Base-by-base conservation (phyloP, 495 filamentous ascomycete genomes). In the Hyaloscypha variabilis region DNA sequence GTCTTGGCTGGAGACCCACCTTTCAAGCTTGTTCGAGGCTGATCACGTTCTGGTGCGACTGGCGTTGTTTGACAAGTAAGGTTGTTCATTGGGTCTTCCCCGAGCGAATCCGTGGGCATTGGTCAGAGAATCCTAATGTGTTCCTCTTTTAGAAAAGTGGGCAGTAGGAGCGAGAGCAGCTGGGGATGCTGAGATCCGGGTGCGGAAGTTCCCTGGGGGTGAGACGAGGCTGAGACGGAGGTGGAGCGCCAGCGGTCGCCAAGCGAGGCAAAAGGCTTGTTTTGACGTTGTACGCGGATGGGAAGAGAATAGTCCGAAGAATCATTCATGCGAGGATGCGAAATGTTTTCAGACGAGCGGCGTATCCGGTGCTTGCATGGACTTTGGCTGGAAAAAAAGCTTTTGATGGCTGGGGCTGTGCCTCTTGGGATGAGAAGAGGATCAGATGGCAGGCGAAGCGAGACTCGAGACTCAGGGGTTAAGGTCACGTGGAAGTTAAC, bases 151-250 rank as follows among this genome's bases (percentile, higher is more conserved):
- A 25, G 24, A 30, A 50, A 11, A 8, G 25, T 25, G 25, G 25
- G 39, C 3, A 1, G 39, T 13, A 51, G 39, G 11, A 28, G 8
- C n/a, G n/a, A n/a, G 17, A 28, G 13, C 19, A 57, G 23, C 34
- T 26, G 25, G 23, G 30, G n/a, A 55, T 11, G 62, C 6, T 52
- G 49, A 31, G 52, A 59, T 36, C 31, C 34, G 34, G 60, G 21
- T 19, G 34, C 23, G 24, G 24, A 36, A 30, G 2, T 46, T 46
- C 39, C 39, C 39, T 46, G 34, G 28, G 36, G 24, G 24, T 60
- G 62, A 62, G 64, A 59, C 60, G 67, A 70, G 60, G 64, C 64
- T 70, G 64, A 67, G 39, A 70, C 64, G 59, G 10, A 19, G 11
- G 17, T 54, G 53, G 42, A 39, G 58, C 39, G 25, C 21, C 31